Percentiles rank a stretch among this genome's conserved stretches.
Conservation (phyloP, 1,139 yeast genomes). For the Tardiomyces digboiensis region DNA sequence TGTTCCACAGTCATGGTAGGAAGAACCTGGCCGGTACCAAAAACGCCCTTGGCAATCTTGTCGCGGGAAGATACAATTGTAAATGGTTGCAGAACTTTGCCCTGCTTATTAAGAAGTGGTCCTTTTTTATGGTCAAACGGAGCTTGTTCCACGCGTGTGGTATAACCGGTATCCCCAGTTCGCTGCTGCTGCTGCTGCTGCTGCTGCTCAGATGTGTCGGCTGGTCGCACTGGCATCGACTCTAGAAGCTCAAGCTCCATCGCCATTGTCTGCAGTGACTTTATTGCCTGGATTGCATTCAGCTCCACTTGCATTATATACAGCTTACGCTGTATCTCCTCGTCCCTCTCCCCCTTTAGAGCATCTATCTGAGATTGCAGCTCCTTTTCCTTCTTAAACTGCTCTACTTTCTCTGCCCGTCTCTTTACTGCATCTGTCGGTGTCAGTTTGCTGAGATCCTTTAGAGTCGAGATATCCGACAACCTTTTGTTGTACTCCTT, state of each 20-base stretch:
- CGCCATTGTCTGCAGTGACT: neutral
- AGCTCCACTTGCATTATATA: neutral
- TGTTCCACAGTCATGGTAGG: constrained; percentile 97
- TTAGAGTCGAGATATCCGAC: neutral
- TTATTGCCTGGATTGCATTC: neutral
- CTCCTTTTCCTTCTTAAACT: constrained; percentile 51
- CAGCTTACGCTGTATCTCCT: constrained; percentile 43
- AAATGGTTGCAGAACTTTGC: constrained; percentile 78
- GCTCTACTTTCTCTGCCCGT: constrained; percentile 65
- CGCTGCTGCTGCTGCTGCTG: neutral
- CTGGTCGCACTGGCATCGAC: neutral
- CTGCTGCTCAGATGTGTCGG: neutral
- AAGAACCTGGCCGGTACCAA: constrained; percentile 85
- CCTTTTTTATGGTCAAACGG: neutral
- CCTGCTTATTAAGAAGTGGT: constrained; percentile 38
- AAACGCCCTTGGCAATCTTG: constrained; percentile 53
- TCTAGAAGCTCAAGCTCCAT: neutral
- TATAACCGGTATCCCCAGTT: neutral
- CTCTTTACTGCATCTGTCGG: constrained; percentile 41
- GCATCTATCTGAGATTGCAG: constrained; percentile 35
- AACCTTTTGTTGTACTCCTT: constrained; percentile 8
- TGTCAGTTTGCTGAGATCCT: constrained; percentile 14
- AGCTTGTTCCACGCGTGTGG: neutral
- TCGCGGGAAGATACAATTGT: constrained; percentile 50
- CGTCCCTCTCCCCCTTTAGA: constrained; percentile 35